These are phyloP conservation scores for Solanum habrochaites DNA, from an alignment of 257 asterid genomes.

Conservation along the genomic window DNA sequence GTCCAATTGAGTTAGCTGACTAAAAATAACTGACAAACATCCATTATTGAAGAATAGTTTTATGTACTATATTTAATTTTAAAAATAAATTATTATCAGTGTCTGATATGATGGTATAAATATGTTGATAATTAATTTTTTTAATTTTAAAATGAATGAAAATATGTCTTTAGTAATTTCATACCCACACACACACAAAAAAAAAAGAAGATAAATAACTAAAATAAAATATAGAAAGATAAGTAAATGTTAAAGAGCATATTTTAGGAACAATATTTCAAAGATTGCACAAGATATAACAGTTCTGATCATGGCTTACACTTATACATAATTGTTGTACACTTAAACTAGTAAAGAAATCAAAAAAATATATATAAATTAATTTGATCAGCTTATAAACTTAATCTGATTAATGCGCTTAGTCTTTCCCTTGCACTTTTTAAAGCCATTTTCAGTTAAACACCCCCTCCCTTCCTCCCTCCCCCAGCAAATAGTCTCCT, in stretches of 20 bases:
- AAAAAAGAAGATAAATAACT: rapidly evolving
- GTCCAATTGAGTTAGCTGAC: not conserved
- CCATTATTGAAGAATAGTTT: not conserved
- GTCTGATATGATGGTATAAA: not conserved
- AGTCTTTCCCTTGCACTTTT: not conserved
- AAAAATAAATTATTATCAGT: not conserved
- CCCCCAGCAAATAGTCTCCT: not conserved
- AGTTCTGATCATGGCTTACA: not conserved
- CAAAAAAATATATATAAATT: not conserved
- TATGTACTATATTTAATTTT: not conserved
- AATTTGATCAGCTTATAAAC: not conserved
- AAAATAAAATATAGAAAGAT: not conserved
- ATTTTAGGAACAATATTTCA: not conserved
- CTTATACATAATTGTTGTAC: not conserved
- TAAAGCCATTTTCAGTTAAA: not conserved
- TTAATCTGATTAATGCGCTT: not conserved
- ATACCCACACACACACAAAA: not conserved
- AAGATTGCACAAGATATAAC: not conserved
- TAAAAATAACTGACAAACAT: not conserved
- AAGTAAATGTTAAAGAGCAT: not conserved
- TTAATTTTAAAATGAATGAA: not conserved
- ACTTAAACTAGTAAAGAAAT: not conserved
- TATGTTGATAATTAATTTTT: not conserved
- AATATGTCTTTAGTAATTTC: not conserved
- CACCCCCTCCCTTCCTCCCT: not conserved